Evolutionary conservation across 2,329 filamentous ascomycete species (phyloP), one percentile per base, ranked within the genome.

Genomic region (Trichoderma breve): DNA sequence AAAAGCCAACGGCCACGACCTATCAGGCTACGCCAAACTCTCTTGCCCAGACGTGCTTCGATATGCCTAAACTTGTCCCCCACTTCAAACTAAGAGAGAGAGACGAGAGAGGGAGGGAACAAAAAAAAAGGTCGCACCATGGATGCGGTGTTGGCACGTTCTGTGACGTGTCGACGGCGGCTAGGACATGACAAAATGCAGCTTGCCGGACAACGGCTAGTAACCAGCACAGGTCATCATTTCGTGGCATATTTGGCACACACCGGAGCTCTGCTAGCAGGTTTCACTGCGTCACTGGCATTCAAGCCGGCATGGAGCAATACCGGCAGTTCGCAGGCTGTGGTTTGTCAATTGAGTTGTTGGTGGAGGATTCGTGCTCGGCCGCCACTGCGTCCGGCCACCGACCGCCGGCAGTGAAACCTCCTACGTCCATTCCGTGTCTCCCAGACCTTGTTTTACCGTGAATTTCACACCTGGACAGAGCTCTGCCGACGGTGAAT

Each of bases 151-250:
- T 21, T 24, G 26, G 34, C 24, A 51, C 53, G 64, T 51, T 21
- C 39, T 36, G 36, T 71, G 70, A 66, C 70, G 55, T 67, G 62
- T 71, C 70, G 62, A 61, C 51, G 62, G 53, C 36, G 53, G 30
- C 62, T 67, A 60, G 30, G 36, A 71, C 70, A 61, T 63, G 55
- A 58, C 66, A 53, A 61, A 28, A 64, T 61, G 58, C 58, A 43
- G 30, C 60, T 26, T 43, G 32, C 55, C 43, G 61, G 58, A 47
- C 58, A 21, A 43, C 55, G 28, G 26, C 32, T 9, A 43, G 51
- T n/a, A 28, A 18, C 53, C 60, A 21, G 47, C 21, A 34, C 36
- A 51, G 43, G 30, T 51, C 62, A 51, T 61, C 47, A 47, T 36
- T 53, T 30, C 26, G 28, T 55, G 62, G 15, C 60, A 53, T 51